Percentiles rank a stretch among this genome's conserved stretches.
Conservation (phyloP, 192 early-diverging fungal genomes). For the Mortierella hygrophila region DNA sequence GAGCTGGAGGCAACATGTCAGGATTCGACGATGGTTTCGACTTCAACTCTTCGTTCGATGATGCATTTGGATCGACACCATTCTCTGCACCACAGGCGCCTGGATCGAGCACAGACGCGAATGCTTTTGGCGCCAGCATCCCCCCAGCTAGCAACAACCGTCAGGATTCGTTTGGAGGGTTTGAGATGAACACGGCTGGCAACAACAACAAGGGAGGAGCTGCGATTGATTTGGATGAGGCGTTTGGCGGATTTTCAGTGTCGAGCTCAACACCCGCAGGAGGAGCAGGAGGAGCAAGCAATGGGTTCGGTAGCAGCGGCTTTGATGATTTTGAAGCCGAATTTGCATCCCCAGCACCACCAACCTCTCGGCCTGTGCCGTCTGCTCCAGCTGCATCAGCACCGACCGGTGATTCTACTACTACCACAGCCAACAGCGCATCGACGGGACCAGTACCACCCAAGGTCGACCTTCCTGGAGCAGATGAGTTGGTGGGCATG, state of each 20-base stretch:
- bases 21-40: slow-evolving; percentile 49
- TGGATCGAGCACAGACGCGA: not conserved
- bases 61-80: slow-evolving; percentile 24
- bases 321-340: slow-evolving; percentile 45
- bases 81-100: slow-evolving; percentile 1
- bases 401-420: not conserved
- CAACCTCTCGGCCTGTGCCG: not conserved
- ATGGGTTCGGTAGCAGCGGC: slow-evolving; percentile 9
- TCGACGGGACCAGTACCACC: slow-evolving; percentile 23
- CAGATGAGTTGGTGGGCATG: slow-evolving; percentile 49
- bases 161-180: slow-evolving; percentile 21
- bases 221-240: slow-evolving; percentile 39
- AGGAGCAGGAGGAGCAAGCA: not conserved
- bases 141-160: slow-evolving; percentile 7
- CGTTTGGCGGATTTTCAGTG: slow-evolving; percentile 44
- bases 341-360: slow-evolving; percentile 15
- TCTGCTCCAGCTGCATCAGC: not conserved
- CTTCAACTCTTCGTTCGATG: slow-evolving; percentile 43
- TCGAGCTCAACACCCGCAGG: not conserved
- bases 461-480: slow-evolving; percentile 32
- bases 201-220: not conserved
- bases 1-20: slow-evolving; percentile 10
- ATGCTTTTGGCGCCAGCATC: slow-evolving; percentile 4
- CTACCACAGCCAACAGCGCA: not conserved
- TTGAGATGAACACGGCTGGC: not conserved